These are phyloP conservation scores for Populus trichocarpa DNA, from an alignment of 441 rosid species.

Conservation along the genomic window DNA sequence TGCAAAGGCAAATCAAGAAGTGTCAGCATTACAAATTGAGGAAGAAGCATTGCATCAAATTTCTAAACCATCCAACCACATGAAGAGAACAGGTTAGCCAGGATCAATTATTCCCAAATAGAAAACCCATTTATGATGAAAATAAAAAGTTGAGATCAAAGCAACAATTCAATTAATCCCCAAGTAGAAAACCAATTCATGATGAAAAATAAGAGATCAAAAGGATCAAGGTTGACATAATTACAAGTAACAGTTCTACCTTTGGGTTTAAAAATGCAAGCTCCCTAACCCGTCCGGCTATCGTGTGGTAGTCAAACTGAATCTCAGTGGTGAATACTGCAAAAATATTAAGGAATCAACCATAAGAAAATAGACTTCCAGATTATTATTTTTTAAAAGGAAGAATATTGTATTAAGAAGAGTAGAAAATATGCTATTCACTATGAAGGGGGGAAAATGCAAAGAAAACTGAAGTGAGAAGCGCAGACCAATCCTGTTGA, in stretches of 20 bases:
- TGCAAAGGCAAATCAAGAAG: conserved; percentile 29
- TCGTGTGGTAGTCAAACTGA: conserved; percentile 78
- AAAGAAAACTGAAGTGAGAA: neutral
- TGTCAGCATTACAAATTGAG: neutral
- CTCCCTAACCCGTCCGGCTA: conserved; percentile 87
- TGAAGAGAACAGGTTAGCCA: conserved; percentile 1
- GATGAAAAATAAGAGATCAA: neutral
- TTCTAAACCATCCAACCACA: neutral
- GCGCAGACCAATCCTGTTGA: neutral
- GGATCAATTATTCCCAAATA: neutral
- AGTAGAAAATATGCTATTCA: neutral
- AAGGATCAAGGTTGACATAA: conserved; percentile 10
- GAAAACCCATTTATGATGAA: neutral
- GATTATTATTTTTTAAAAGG: neutral
- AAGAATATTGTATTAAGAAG: neutral
- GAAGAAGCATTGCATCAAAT: conserved; percentile 1
- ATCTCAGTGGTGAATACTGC: conserved; percentile 87
- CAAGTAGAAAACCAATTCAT: neutral
- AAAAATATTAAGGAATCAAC: conserved; percentile 16
- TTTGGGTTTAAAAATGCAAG: conserved; percentile 95
- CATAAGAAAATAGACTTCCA: conserved; percentile 16
- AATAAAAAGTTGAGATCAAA: neutral
- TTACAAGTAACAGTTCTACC: conserved; percentile 37
- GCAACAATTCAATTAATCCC: neutral
- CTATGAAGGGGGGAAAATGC: neutral